Base-by-base conservation (phyloP, 2,329 filamentous ascomycete genomes). In the Gaeumannomyces tritici region DNA sequence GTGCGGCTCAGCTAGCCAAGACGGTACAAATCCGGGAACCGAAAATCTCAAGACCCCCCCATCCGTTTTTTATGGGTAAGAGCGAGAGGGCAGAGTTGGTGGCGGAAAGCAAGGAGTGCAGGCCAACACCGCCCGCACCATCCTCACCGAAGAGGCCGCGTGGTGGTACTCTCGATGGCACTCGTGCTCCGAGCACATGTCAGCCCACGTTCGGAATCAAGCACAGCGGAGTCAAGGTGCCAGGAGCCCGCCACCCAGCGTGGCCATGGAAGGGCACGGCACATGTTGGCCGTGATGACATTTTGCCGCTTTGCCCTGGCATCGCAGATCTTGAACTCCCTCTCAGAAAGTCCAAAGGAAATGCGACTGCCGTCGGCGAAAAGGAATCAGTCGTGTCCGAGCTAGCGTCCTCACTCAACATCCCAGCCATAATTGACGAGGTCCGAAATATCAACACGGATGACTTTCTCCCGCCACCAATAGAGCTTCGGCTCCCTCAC, bases 41-140 rank as follows among this genome's bases (percentile, higher is more conserved):
- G 61, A 4, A 64, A 64, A 58, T 70, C 62, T 59, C 64, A 27
- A 71, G 71, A 61, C 62, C 67, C 35, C 70, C 73, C 4, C 75
- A 92, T 73, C 89, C 89, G 0, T 90, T 92, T 70, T 92, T 92
- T 69, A 70, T 80, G 21, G 83, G 82, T 7, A 89, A 86, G 67
- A 27, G 77, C 8, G 71, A 73, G 11, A 71, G 70, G 7, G 64
- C 64, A 21, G 63, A 62, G n/a, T 56, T 68, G 42, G 65, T 69
- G 8, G 65, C 63, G 4, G 64, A 69, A 11, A 56, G 68, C 27
- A 68, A 67, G 24, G 42, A 66, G 24, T 33, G 63, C 4, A 68
- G 70, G 61, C 70, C 70, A 24, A 64, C 68, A 18, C 68, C 70
- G n/a, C 66, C 70, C 28, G 59, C 82, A 0, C 82, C 83, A 2